These are phyloP conservation scores for Paspalum vaginatum DNA, from an alignment of 176 grass and related monocot species.

Conservation along the genomic window DNA sequence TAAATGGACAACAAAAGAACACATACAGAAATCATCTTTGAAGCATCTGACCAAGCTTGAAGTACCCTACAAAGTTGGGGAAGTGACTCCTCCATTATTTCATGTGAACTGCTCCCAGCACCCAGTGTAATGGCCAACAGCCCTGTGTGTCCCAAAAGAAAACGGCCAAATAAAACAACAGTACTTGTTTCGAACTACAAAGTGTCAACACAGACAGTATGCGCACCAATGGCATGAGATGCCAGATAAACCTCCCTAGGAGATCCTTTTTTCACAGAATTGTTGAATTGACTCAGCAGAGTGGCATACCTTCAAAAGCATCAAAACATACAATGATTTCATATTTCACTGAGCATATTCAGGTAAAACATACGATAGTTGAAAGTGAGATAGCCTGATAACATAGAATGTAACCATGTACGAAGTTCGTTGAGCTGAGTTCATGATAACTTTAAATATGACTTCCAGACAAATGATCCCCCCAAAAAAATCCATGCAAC, in stretches of 20 bases:
- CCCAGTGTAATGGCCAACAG: constrained; percentile 77
- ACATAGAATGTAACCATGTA: neutral
- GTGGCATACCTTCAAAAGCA: constrained; percentile 69
- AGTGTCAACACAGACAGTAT: constrained; percentile 10
- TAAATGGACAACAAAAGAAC: constrained; percentile 2
- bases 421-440: neutral
- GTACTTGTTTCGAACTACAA: neutral
- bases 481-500: neutral
- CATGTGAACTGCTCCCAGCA: constrained; percentile 51
- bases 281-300: constrained; percentile 72
- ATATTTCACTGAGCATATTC: neutral
- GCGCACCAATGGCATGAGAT: constrained; percentile 62
- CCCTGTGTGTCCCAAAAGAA: constrained; percentile 44
- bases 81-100: constrained; percentile 74
- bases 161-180: neutral
- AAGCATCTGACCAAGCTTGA: constrained; percentile 54
- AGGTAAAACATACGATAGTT: neutral
- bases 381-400: constrained; percentile 1
- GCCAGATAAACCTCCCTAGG: constrained; percentile 72
- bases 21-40: constrained; percentile 70
- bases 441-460: neutral
- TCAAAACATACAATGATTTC: constrained; percentile 5
- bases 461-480: neutral
- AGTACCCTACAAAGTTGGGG: constrained; percentile 63
- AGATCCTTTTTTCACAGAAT: constrained; percentile 82